Conservation (phyloP, 331 rosid genomes). For the Telfairia occidentalis region DNA sequence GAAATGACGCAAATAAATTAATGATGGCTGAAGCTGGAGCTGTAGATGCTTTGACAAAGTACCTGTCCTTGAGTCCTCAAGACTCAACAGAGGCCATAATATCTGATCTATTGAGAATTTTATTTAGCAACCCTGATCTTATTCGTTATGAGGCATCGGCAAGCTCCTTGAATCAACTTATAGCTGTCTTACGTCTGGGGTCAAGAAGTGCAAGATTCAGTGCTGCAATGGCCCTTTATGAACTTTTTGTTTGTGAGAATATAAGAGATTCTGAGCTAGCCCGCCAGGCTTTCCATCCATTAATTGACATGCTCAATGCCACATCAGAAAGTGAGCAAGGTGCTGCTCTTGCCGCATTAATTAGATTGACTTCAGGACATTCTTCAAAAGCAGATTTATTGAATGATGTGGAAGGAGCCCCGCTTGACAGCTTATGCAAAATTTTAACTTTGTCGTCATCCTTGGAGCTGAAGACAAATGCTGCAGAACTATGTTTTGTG, state of each 20-base stretch:
- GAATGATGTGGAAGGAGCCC: slow-evolving; percentile 62
- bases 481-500: slow-evolving; percentile 67
- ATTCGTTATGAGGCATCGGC: slow-evolving; percentile 64
- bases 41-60: slow-evolving; percentile 82
- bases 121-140: slow-evolving; percentile 74
- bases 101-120: slow-evolving; percentile 69
- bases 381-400: slow-evolving; percentile 46
- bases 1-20: slow-evolving; percentile 70
- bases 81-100: slow-evolving; percentile 82
- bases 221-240: slow-evolving; percentile 79
- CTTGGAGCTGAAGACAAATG: slow-evolving; percentile 62
- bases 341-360: slow-evolving; percentile 68
- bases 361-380: slow-evolving; percentile 65
- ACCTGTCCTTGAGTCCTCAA: slow-evolving; percentile 95
- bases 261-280: slow-evolving; percentile 71
- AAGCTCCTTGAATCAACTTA: slow-evolving; percentile 75
- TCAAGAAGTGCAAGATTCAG: slow-evolving; percentile 88
- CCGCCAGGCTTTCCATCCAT: slow-evolving; percentile 73
- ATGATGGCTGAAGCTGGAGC: slow-evolving; percentile 93
- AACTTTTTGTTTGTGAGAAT: slow-evolving; percentile 57
- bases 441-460: slow-evolving; percentile 64
- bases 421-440: slow-evolving; percentile 62
- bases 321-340: slow-evolving; percentile 77
- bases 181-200: slow-evolving; percentile 90
- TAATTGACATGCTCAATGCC: slow-evolving; percentile 85